These are phyloP conservation scores for Peronospora farinosa DNA, from an alignment of 352 stramenopile genomes.

Conservation along the genomic window DNA sequence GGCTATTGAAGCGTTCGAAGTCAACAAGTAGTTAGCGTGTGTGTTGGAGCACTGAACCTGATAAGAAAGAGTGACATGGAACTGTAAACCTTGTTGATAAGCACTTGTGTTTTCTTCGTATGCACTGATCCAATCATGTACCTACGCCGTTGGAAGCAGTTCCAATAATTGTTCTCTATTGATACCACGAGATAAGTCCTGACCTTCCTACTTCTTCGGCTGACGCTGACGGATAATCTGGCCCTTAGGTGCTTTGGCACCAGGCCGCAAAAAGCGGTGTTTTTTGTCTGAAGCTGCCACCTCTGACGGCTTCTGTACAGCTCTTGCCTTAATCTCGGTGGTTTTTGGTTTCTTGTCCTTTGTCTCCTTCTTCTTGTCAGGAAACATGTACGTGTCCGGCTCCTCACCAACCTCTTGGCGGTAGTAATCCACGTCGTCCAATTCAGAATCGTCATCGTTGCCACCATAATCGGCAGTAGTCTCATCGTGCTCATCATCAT, in stretches of 20 bases:
- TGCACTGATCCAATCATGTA: no score
- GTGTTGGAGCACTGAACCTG: conserved; percentile 24
- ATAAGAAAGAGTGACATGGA: conserved; percentile 23
- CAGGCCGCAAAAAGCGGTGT: conserved; percentile 41
- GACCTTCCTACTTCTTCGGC: conserved; percentile 28
- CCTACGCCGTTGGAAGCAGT: no score
- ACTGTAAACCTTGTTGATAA: conserved; percentile 7
- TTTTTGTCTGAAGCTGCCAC: conserved; percentile 65
- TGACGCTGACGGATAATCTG: conserved; percentile 54
- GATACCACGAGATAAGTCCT: background rate
- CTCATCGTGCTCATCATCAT: conserved; percentile 44
- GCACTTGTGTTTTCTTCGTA: no score
- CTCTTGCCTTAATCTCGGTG: conserved; percentile 9
- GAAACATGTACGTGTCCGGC: conserved; percentile 76
- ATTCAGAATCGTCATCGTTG: conserved; percentile 52
- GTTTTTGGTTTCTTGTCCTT: conserved; percentile 46
- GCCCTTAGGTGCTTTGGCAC: conserved; percentile 40
- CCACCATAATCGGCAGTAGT: conserved; percentile 24
- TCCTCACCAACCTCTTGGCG: conserved; percentile 78
- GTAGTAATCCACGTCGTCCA: conserved; percentile 80
- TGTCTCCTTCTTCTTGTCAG: conserved; percentile 31
- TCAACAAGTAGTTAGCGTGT: conserved; percentile 31
- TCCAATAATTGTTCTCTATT: background rate
- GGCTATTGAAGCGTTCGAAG: conserved; percentile 11
- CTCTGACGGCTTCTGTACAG: conserved; percentile 46